Base-by-base conservation (phyloP, 2,329 filamentous ascomycete species). In the Xylariaceae sp. region DNA sequence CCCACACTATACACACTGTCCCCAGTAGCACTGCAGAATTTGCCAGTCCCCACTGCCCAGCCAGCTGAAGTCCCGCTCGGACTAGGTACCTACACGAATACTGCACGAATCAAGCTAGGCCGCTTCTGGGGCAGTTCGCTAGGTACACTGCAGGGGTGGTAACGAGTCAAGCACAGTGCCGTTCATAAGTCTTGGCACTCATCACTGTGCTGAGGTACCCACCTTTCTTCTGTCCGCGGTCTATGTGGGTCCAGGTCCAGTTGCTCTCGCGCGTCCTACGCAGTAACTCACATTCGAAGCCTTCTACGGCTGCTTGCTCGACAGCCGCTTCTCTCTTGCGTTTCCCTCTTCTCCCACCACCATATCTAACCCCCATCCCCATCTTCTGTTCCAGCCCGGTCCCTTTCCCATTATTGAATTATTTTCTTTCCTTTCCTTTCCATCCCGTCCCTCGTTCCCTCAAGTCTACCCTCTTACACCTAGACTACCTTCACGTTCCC, bases 321-420 rank as follows among this genome's bases (percentile, higher is more conserved):
- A 59, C 62, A 51, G 51, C 53, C 51, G 45, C 53, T 19, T 19
- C 48, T 55, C 53, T 59, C 61, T 59, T 55, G 60, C 55, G 47
- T 61, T 57, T 54, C 60, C 61, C 56, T 60, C 59, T 61, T 61
- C 64, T 64, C 63, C 63, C 63, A 66, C 59, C 60, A 63, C 55
- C 63, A 63, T 64, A 62, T 60, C 61, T 57, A 64, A 56, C 56
- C 60, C 44, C 59, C 53, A 56, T 61, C 57, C 56, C 53, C 56
- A 45, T 58, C 60, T 60, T 59, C 58, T 64, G 58, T 66, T 62
- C 62, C 61, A 62, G 62, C 62, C 47, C 55, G 56, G 60, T 53
- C 54, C 54, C 53, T 41, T 48, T 49, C 43, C 51, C 70, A 56
- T 62, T 60, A 62, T 64, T 64, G 61, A 35, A n/a, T 51, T 26